Base-by-base conservation (phyloP, 768 basidiomycete species). In the Rubroboletus pulcherrimus region DNA sequence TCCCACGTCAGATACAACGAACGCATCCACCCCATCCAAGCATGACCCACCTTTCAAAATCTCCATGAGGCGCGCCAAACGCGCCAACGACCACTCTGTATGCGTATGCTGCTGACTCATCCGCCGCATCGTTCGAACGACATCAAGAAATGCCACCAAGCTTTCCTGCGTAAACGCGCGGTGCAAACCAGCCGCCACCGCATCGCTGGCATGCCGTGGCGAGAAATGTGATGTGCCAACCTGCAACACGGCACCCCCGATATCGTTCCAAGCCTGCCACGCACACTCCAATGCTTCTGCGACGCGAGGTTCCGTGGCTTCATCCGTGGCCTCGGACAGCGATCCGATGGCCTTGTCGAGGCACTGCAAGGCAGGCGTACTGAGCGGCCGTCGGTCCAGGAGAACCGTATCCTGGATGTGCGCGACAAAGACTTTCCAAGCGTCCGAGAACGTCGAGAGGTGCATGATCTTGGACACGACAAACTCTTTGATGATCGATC, bases 401-500 rank as follows among this genome's bases (percentile, higher is more conserved):
- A 88, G 63, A 55, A 94, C 86, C 7, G 85, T 76, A 40, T 85
- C 81, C 55, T 86, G 80, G n/a, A 96, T 76, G 54, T 88, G 83
- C 0, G 68, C 73, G 0, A 95, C 82, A 57, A 97, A 88, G 2
- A 80, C 78, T 34, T 82, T 81, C 88, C 91, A 95, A 0, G 86
- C 85, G 37, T 81, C 77, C 12, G 73, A 69, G 65, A 92, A 96
- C 2, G 85, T 82, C 0, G 82, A 76, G 4, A 96, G 78, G 38
- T 78, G 77, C 72, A 91, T 83, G 56, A 98, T 81, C 66, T 87
- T 89, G 4, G 80, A 73, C 2, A 82, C 72, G 11, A 94, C 68
- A 74, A 95, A 97, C 48, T 90, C 87, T 59, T 82, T 79, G 68
- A 96, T 85, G 54, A 98, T 87, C 0, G 86, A 82, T 1, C 93